phyloP scores from a whole-genome alignment of 1,139 yeast genomes.

The Nakaseomyces sp. region DNA sequence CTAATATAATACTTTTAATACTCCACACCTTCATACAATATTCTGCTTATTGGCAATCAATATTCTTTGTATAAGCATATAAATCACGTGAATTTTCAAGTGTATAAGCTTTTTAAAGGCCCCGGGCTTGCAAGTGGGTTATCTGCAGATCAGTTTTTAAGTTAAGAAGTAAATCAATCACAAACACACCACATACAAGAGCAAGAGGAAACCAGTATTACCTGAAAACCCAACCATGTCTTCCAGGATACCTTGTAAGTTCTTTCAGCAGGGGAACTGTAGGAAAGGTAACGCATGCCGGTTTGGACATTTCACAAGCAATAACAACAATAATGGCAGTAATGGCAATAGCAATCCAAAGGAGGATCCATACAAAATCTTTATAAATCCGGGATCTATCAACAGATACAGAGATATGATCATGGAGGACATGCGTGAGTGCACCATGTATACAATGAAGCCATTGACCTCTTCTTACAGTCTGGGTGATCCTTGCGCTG shows the following conservation, averaged over 20 bases:
- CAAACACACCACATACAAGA: too few relatives aligned
- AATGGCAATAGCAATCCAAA: slow-evolving; percentile 11
- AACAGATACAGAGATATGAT: slow-evolving; percentile 26
- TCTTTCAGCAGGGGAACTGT: slow-evolving; percentile 34
- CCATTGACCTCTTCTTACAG: slow-evolving; percentile 35
- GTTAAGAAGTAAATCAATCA: too few relatives aligned
- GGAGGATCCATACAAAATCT: slow-evolving; percentile 15
- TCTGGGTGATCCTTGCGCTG: slow-evolving; percentile 33
- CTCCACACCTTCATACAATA: too few relatives aligned
- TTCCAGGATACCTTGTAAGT: slow-evolving; percentile 34
- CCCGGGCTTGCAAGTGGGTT: too few relatives aligned
- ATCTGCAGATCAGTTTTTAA: too few relatives aligned
- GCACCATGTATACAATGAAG: slow-evolving; percentile 14
- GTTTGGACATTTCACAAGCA: slow-evolving; percentile 33
- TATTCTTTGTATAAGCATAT: too few relatives aligned
- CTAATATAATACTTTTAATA: too few relatives aligned
- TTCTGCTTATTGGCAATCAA: too few relatives aligned
- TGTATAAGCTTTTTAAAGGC: too few relatives aligned
- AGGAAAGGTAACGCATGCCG: slow-evolving; percentile 35
- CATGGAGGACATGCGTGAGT: slow-evolving; percentile 25
- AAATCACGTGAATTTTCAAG: neutral
- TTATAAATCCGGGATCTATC: slow-evolving; percentile 17
- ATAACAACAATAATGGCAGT: slow-evolving; percentile 9
- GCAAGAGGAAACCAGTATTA: neutral
- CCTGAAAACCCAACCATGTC: neutral